Evolutionary conservation across 495 filamentous ascomycete species (phyloP).

Genomic region (Aspergillus campestris): DNA sequence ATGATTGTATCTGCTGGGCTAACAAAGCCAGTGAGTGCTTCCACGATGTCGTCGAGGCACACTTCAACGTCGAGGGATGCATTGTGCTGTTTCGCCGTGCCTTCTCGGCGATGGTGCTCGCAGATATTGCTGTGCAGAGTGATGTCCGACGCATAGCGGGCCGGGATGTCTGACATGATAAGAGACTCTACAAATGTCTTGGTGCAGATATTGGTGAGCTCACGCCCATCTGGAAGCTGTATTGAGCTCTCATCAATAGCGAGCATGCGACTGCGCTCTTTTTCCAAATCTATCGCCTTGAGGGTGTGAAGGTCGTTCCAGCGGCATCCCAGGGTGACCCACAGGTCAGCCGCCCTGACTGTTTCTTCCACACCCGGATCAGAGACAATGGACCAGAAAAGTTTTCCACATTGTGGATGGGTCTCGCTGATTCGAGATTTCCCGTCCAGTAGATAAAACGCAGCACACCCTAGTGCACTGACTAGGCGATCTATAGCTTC

Average conservation of each 20-base stretch:
- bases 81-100: too few relatives aligned
- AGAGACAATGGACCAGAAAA: constrained; percentile 3
- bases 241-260: neutral
- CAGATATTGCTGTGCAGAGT: too few relatives aligned
- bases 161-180: neutral
- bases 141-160: too few relatives aligned
- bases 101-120: too few relatives aligned
- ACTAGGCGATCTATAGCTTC: neutral
- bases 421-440: constrained; percentile 3
- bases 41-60: too few relatives aligned
- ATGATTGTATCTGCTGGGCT: neutral
- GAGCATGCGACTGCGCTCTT: constrained; percentile 5
- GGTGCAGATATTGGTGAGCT: neutral
- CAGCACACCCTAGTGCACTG: constrained; percentile 9
- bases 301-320: constrained; percentile 7
- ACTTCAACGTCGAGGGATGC: too few relatives aligned
- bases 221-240: neutral
- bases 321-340: constrained; percentile 4
- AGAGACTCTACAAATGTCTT: neutral
- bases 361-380: neutral
- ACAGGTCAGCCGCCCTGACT: constrained; percentile 7
- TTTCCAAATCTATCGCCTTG: neutral
- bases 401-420: constrained; percentile 9
- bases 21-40: too few relatives aligned
- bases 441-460: constrained; percentile 10